A percentile compares a stretch with the other conserved stretches of the same genome.
Conservation (phyloP, 257 asterid genomes). For the Capsicum baccatum region DNA sequence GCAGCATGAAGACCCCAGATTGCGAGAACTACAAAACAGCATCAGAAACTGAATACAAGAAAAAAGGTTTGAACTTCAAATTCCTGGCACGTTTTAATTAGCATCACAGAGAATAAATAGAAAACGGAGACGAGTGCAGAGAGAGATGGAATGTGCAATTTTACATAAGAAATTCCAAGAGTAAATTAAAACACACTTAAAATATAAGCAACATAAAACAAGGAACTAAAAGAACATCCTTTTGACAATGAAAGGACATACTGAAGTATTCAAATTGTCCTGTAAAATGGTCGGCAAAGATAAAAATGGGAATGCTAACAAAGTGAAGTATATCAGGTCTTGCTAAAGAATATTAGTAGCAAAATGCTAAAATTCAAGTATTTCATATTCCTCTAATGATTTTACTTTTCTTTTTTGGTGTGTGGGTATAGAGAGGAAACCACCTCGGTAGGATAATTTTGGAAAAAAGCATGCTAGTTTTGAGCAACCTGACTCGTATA, state of each 20-base stretch:
- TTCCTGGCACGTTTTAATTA: neutral
- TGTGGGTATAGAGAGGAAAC: neutral
- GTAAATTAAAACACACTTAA: neutral
- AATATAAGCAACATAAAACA: neutral
- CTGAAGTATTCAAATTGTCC: neutral
- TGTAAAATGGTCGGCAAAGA: neutral
- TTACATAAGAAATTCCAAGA: constrained; percentile 18
- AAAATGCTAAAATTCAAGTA: neutral
- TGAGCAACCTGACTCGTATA: neutral
- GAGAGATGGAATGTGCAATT: neutral
- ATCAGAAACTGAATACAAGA: neutral
- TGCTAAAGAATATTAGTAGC: constrained; percentile 1
- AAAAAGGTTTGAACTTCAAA: neutral
- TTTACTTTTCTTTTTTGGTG: neutral
- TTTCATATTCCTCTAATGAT: neutral
- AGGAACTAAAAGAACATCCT: constrained; percentile 11
- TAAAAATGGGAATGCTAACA: neutral
- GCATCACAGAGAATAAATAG: neutral
- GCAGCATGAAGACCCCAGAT: constrained; percentile 83
- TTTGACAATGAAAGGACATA: neutral
- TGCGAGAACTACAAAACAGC: constrained; percentile 59
- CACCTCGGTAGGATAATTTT: neutral
- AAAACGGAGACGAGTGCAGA: constrained; percentile 3
- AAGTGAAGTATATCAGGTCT: neutral
- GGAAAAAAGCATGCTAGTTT: neutral